Conservation (phyloP, 768 basidiomycete genomes). For the Cystoderma amianthinum region DNA sequence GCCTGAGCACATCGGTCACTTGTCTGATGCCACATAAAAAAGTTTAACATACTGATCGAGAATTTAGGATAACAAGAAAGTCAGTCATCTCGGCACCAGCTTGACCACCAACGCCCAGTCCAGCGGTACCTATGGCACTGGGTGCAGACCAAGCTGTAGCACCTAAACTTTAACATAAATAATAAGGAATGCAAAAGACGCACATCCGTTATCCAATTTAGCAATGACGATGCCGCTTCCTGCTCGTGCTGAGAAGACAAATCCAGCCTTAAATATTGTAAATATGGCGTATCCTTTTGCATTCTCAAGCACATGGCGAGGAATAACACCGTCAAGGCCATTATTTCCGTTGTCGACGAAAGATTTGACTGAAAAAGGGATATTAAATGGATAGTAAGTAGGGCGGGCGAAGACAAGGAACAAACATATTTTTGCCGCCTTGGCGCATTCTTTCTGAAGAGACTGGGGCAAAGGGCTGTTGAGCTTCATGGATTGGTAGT, state of each 20-base stretch:
- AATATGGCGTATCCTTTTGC: conserved; percentile 84
- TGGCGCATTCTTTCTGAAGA: conserved; percentile 77
- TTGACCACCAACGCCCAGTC: conserved; percentile 82
- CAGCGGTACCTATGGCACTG: conserved; percentile 90
- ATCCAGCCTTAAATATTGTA: conserved; percentile 76
- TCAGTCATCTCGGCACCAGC: conserved; percentile 86
- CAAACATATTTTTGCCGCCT: conserved; percentile 84
- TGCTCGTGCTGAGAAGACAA: conserved; percentile 70
- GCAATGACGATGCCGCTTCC: conserved; percentile 90
- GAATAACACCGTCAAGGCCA: conserved; percentile 72
- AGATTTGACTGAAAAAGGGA: conserved; percentile 56
- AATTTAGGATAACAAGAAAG: conserved; percentile 86
- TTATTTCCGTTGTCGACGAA: conserved; percentile 80
- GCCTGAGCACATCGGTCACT: conserved; percentile 33
- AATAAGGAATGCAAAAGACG: conserved; percentile 21
- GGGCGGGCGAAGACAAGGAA: conserved; percentile 6
- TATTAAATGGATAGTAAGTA: conserved; percentile 2
- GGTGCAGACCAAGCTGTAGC: conserved; percentile 84
- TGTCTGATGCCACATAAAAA: no score
- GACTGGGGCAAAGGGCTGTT: conserved; percentile 45
- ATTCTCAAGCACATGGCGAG: conserved; percentile 39
- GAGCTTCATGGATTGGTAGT: conserved; percentile 35
- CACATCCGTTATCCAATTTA: conserved; percentile 72
- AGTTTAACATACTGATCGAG: conserved; percentile 49
- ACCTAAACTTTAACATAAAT: conserved; percentile 2